These are phyloP conservation scores for Chlorella sp. DNA, from an alignment of 139 green algal genomes.

Conservation along the genomic window DNA sequence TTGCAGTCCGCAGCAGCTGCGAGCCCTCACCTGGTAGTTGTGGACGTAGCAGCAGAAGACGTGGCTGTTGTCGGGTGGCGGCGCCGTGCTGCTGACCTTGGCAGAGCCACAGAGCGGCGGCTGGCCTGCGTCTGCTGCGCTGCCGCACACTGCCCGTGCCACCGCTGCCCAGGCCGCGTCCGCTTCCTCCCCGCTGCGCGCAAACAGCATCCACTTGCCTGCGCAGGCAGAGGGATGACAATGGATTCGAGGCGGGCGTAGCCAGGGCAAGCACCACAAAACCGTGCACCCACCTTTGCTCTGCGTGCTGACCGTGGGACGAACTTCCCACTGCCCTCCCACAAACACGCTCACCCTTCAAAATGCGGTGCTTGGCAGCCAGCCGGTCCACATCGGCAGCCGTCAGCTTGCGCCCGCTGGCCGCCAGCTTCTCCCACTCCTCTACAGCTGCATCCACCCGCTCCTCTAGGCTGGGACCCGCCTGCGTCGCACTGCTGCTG, in stretches of 20 bases:
- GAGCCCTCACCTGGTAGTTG: conserved; percentile 27
- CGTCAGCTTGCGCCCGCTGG: background rate
- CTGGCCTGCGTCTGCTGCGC: background rate
- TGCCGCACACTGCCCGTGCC: background rate
- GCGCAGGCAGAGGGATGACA: too few species aligned
- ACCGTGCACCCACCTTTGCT: too few species aligned
- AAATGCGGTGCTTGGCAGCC: conserved; percentile 29
- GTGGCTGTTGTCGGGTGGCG: background rate
- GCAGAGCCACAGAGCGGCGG: conserved; percentile 1
- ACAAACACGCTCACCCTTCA: background rate
- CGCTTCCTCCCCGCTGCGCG: conserved; percentile 19
- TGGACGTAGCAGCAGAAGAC: conserved; percentile 38
- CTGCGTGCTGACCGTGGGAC: too few species aligned
- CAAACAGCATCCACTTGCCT: conserved; percentile 50
- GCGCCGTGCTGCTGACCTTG: conserved; percentile 38
- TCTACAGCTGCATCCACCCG: conserved; percentile 36
- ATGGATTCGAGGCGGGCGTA: too few species aligned
- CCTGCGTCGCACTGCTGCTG: background rate
- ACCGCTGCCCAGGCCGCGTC: conserved; percentile 36
- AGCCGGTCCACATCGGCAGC: conserved; percentile 31
- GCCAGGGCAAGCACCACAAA: too few species aligned
- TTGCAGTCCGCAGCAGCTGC: background rate
- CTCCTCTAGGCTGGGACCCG: conserved; percentile 23
- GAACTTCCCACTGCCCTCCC: too few species aligned
- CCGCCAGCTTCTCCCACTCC: conserved; percentile 32